Percentiles rank a stretch among this genome's conserved stretches.
Conservation (phyloP, 768 basidiomycete species). For the Collybiopsis confluens region DNA sequence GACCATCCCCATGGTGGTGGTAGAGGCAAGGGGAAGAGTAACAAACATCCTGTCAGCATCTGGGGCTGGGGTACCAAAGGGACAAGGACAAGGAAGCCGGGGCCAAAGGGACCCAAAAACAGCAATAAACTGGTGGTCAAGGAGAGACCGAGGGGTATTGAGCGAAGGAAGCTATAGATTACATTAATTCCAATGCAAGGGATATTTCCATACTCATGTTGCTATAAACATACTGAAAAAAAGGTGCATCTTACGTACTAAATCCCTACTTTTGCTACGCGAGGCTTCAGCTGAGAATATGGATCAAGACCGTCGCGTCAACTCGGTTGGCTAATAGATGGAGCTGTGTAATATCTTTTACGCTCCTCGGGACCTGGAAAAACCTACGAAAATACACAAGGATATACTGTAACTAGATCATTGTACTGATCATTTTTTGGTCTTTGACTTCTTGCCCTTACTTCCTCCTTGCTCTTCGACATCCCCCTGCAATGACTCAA, state of each 20-base stretch:
- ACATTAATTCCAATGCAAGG: not conserved
- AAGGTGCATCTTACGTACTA: no score
- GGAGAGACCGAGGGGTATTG: constrained; percentile 70
- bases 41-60: constrained; percentile 88
- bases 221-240: no score
- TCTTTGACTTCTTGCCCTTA: constrained; percentile 36
- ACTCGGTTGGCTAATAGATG: no score
- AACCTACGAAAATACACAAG: no score
- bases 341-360: no score
- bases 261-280: no score
- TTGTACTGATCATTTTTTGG: constrained; percentile 26
- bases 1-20: constrained; percentile 98
- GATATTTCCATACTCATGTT: no score
- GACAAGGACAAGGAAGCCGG: constrained; percentile 87
- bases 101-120: constrained; percentile 85
- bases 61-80: constrained; percentile 95
- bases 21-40: constrained; percentile 94
- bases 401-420: no score
- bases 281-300: no score
- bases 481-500: constrained; percentile 28
- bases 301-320: no score
- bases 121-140: constrained; percentile 88
- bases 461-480: constrained; percentile 32
- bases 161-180: constrained; percentile 1
- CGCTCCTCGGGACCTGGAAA: no score